Evolutionary conservation across 129 eudicot genomes (phyloP).

Genomic region (Flaveria brownii): DNA sequence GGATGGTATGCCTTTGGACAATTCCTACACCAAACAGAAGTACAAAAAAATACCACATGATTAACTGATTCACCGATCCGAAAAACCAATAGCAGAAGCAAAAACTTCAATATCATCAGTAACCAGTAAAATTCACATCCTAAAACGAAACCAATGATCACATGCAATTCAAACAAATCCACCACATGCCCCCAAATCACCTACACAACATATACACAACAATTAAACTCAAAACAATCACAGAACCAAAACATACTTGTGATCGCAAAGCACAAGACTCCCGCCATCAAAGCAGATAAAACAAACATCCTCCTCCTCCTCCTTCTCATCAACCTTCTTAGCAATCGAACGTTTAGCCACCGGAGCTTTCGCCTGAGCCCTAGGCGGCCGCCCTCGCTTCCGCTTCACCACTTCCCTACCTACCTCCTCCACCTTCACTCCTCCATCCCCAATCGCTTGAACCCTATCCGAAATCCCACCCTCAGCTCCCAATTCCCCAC

Average conservation of each 20-base stretch:
- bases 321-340: constrained; percentile 39
- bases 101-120: background rate
- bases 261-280: constrained; percentile 86
- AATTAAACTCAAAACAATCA: background rate
- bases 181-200: constrained; percentile 1
- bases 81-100: background rate
- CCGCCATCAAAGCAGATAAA: constrained; percentile 99
- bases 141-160: constrained; percentile 11
- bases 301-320: constrained; percentile 77
- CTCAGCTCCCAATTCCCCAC: constrained; percentile 28
- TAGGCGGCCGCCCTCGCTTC: constrained; percentile 86
- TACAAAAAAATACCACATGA: background rate
- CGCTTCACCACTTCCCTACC: constrained; percentile 40
- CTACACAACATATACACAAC: background rate
- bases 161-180: constrained; percentile 28
- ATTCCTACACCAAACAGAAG: constrained; percentile 48
- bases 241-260: constrained; percentile 48
- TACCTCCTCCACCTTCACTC: constrained; percentile 24
- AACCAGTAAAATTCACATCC: background rate
- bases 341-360: constrained; percentile 39
- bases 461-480: constrained; percentile 18
- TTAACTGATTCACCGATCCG: background rate
- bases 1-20: constrained; percentile 98
- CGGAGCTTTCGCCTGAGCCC: constrained; percentile 40
- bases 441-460: constrained; percentile 35